Conservation (phyloP, 805 yeast genomes). For the Saturnispora saitoi region DNA sequence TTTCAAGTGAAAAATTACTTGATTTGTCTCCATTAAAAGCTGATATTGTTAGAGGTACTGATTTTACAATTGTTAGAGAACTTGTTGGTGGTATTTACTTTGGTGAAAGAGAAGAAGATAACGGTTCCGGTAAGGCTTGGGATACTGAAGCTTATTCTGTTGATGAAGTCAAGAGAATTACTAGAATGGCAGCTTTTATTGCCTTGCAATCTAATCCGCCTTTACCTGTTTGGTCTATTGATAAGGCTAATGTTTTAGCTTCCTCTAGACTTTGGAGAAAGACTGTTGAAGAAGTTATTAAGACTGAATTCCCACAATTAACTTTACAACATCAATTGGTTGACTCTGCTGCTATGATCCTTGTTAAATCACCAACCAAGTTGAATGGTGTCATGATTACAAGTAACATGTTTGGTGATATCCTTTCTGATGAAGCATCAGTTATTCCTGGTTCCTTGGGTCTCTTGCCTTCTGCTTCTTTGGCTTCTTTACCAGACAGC, state of each 20-base stretch:
- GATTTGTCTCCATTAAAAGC: slow-evolving; percentile 83
- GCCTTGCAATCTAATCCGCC: slow-evolving; percentile 94
- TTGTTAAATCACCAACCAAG: slow-evolving; percentile 83
- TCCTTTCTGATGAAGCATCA: slow-evolving; percentile 94
- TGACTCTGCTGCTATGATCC: slow-evolving; percentile 98
- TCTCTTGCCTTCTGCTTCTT: slow-evolving; percentile 88
- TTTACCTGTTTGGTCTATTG: slow-evolving; percentile 89
- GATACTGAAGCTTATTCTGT: slow-evolving; percentile 92
- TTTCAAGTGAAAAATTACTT: slow-evolving; percentile 75
- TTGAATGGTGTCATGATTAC: slow-evolving; percentile 91
- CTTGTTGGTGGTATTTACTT: slow-evolving; percentile 97
- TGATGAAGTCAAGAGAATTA: slow-evolving; percentile 87
- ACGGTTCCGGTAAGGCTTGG: slow-evolving; percentile 77
- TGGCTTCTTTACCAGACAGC: slow-evolving; percentile 94
- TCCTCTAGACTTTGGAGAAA: slow-evolving; percentile 94
- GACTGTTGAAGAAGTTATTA: slow-evolving; percentile 78
- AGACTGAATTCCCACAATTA: slow-evolving; percentile 84
- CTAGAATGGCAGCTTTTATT: slow-evolving; percentile 96
- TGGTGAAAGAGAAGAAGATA: slow-evolving; percentile 92
- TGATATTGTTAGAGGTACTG: slow-evolving; percentile 81
- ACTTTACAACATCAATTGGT: slow-evolving; percentile 87
- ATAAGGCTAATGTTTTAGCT: slow-evolving; percentile 96
- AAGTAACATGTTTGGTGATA: slow-evolving; percentile 96
- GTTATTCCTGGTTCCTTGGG: slow-evolving; percentile 98
- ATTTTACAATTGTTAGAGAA: slow-evolving; percentile 90